phyloP scores from a whole-genome alignment of 768 basidiomycete genomes.

The Daedaleopsis sinensis region DNA sequence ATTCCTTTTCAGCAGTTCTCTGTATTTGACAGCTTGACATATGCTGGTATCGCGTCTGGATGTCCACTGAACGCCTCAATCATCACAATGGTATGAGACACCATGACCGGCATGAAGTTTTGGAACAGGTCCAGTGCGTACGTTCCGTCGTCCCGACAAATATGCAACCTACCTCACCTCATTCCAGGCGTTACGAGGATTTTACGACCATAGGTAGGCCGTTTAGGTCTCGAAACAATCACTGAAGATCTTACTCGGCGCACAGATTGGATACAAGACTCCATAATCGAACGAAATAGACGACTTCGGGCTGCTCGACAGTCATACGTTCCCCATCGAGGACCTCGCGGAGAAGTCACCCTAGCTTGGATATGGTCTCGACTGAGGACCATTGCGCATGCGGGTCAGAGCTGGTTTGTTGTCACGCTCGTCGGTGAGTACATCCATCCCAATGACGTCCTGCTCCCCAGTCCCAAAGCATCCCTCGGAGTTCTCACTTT shows the following conservation, averaged over 20 bases:
- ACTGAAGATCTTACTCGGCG: neutral
- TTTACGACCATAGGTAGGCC: constrained; percentile 86
- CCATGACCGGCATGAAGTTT: constrained; percentile 21
- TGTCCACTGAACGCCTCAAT: constrained; percentile 20
- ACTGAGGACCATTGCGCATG: constrained; percentile 58
- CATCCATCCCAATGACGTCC: neutral
- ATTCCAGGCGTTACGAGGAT: constrained; percentile 84
- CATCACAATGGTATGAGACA: constrained; percentile 12
- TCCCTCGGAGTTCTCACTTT: neutral
- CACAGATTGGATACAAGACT: constrained; percentile 97
- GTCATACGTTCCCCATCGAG: constrained; percentile 44
- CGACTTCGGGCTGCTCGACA: constrained; percentile 65
- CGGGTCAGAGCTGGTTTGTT: constrained; percentile 91
- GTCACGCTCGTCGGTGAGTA: constrained; percentile 80
- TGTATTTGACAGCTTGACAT: neutral
- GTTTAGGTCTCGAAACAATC: constrained; percentile 13
- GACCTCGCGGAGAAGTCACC: constrained; percentile 53
- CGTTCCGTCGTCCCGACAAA: neutral
- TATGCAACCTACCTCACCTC: neutral
- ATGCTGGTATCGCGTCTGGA: neutral
- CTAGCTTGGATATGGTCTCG: constrained; percentile 64
- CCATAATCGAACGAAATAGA: constrained; percentile 83
- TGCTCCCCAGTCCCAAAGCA: neutral
- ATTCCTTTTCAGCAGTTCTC: too few species aligned
- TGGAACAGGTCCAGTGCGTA: constrained; percentile 30